Conservation (phyloP, 148 eudicot species). For the Fagopyrum esculentum region DNA sequence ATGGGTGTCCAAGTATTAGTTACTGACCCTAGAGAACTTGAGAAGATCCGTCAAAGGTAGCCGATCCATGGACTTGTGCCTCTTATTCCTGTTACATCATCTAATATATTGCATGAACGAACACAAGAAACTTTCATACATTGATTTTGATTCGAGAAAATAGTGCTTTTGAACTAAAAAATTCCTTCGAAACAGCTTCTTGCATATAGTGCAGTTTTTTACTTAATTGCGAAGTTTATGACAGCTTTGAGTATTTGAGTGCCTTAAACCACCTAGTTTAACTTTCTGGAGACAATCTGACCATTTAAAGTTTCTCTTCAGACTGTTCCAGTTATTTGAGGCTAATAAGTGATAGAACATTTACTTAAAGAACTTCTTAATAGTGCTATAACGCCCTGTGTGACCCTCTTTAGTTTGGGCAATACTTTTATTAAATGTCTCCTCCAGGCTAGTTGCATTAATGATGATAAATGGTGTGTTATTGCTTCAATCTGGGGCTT, state of each 20-base stretch:
- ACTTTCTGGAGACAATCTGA: background rate
- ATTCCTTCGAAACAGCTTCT: too few species aligned
- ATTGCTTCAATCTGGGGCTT: too few species aligned
- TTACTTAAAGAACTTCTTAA: too few species aligned
- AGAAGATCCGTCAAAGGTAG: conserved; percentile 96
- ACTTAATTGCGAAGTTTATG: background rate
- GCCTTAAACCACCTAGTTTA: background rate
- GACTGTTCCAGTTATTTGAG: too few species aligned
- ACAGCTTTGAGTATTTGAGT: background rate
- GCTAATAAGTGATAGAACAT: too few species aligned
- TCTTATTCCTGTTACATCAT: background rate
- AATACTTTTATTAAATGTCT: background rate
- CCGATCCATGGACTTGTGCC: background rate
- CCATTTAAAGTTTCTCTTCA: background rate
- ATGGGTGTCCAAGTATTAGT: conserved; percentile 96
- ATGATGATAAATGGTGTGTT: too few species aligned
- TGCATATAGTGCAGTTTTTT: background rate
- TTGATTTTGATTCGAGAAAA: background rate
- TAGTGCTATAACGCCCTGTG: too few species aligned
- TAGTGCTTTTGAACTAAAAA: background rate
- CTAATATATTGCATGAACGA: background rate
- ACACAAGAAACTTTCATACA: background rate
- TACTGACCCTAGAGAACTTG: conserved; percentile 90
- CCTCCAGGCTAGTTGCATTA: too few species aligned
- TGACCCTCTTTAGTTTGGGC: too few species aligned